Base-by-base conservation (phyloP, 371 early-diverging fungal species). In the Blakeslea trispora region DNA sequence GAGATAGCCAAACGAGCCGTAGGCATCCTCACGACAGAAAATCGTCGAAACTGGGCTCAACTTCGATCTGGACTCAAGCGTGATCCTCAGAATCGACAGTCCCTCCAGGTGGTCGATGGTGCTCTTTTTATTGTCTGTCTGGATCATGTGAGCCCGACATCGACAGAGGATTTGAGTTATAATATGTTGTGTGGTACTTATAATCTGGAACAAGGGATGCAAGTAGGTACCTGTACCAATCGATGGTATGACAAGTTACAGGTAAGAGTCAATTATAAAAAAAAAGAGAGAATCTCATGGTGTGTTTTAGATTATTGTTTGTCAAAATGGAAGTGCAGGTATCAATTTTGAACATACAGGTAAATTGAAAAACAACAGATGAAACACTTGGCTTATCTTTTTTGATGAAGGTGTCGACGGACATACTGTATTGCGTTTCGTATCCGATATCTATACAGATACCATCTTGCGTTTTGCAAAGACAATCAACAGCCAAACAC, bases 71-170 rank as follows among this genome's bases (percentile, higher is more conserved):
- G 65, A 21, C 61, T 82, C 28, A 63, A 70, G 6, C 45, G 70
- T 1, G 74, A 80, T 50, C 53, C 71, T 3, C 64, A 64, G 19
- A 92, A 93, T 63, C 67, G 64, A 24, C 77, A 73, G 22, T 81
- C 83, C 9, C 72, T 92, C 5, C 69, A 74, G 23, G 76, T 75
- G 1, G 82, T 92, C 19, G 89, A 91, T 51, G 65, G 81, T 0
- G 83, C 95, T 8, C 77, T 93, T 51, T 94, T 95, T 65, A 81
- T 83, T 44, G 87, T 95, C 6, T 89, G 89, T 61, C 72, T 95
- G 40, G 95, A 94, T 74, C 87, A 87, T 60, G 77, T 79, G 14
- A 54, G 75, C 2, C 82, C 82, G 1, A 53, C 65, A 32, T 60
- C 66, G 10, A 65, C 64, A 3, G 74, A 76, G 31, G 82, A 82